Evolutionary conservation across 2,329 filamentous ascomycete species (phyloP).

Genomic region (Cladobotryum protrusum): DNA sequence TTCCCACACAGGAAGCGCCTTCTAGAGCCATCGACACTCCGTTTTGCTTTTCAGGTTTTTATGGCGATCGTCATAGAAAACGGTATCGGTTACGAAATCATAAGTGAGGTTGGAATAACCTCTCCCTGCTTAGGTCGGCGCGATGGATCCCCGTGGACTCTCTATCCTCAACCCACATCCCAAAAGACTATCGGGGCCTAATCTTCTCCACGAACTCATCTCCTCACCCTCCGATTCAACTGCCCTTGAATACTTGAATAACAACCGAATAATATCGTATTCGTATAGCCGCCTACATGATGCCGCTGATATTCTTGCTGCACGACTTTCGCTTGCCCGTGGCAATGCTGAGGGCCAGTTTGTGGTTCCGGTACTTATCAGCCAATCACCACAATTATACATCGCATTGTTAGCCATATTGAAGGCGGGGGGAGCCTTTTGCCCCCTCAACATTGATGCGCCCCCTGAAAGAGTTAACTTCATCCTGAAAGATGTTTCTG

Average conservation of each 20-base stretch:
- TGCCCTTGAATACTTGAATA: conserved; percentile 29
- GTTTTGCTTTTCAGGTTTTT: too few species aligned
- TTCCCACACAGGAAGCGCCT: too few species aligned
- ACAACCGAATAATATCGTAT: conserved; percentile 31
- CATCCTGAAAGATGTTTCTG: conserved; percentile 70
- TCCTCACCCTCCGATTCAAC: conserved; percentile 21
- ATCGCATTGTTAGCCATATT: conserved; percentile 70
- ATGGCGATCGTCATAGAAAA: too few species aligned
- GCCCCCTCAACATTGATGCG: conserved; percentile 72
- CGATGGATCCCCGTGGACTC: conserved; percentile 24
- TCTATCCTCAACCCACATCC: conserved; percentile 44
- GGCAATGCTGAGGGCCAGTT: conserved; percentile 17
- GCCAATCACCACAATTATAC: conserved; percentile 73
- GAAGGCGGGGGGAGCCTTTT: conserved; percentile 79
- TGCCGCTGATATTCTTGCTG: conserved; percentile 50
- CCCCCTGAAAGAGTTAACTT: conserved; percentile 73
- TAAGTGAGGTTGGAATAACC: too few species aligned
- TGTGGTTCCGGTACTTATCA: conserved; percentile 69
- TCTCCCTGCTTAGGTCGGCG: not conserved
- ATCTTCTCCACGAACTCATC: conserved; percentile 55
- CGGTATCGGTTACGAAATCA: too few species aligned
- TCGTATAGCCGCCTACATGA: conserved; percentile 59
- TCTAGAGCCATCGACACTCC: too few species aligned
- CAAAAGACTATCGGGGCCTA: conserved; percentile 35
- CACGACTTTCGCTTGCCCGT: conserved; percentile 32